A percentile compares a stretch with the other conserved stretches of the same genome.
phyloP scores from a whole-genome alignment of 331 rosid genomes.

The Malus hybrid region DNA sequence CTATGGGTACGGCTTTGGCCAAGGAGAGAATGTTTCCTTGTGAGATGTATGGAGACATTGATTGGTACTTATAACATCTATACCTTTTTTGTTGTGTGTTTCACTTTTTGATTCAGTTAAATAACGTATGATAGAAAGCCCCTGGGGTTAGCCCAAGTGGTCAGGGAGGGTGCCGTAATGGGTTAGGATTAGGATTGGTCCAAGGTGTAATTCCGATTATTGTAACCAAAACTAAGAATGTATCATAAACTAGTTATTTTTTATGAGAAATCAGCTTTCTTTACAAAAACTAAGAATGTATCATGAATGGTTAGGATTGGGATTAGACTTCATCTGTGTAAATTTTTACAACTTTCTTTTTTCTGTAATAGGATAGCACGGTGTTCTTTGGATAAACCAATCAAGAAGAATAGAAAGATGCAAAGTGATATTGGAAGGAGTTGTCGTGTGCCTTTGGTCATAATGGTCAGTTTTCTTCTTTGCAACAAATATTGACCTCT shows the following conservation, averaged over 20 bases:
- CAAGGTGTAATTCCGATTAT: too few species aligned
- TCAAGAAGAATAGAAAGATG: slow-evolving; percentile 33
- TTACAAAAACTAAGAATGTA: too few species aligned
- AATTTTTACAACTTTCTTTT: background rate
- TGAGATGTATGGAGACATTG: background rate
- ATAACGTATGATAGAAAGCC: too few species aligned
- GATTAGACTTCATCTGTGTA: background rate
- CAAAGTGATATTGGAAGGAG: slow-evolving; percentile 37
- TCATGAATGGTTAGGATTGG: too few species aligned
- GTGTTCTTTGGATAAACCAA: slow-evolving; percentile 34
- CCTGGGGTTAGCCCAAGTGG: too few species aligned
- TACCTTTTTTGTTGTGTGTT: too few species aligned
- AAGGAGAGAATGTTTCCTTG: background rate
- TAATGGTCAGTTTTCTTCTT: slow-evolving; percentile 51
- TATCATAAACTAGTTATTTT: background rate
- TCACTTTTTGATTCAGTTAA: background rate
- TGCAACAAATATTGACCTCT: background rate
- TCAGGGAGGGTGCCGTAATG: too few species aligned
- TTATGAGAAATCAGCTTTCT: too few species aligned
- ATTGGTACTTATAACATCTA: background rate
- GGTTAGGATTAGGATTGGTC: too few species aligned
- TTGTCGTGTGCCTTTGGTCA: slow-evolving; percentile 38
- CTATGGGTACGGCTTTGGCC: background rate
- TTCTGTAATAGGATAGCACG: slow-evolving; percentile 52
- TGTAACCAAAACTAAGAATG: background rate